phyloP scores from a whole-genome alignment of 75 land plant genomes.

The Larix kaempferi region DNA sequence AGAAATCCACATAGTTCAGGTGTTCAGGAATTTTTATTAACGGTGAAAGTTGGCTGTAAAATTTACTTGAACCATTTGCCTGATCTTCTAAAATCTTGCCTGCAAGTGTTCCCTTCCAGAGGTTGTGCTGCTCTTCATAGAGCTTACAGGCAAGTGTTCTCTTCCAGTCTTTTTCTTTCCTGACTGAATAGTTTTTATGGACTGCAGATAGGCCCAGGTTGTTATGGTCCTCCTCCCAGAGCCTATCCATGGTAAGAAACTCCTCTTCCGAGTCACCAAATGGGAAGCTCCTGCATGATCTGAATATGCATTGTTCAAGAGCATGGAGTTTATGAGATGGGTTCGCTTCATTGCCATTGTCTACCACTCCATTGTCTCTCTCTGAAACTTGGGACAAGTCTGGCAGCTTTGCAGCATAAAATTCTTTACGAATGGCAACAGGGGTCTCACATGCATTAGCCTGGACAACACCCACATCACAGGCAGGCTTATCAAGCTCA shows the following conservation, averaged over 20 bases:
- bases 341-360: not conserved
- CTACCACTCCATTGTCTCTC: not conserved
- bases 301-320: constrained; percentile 2
- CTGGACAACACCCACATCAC: not conserved
- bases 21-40: constrained; percentile 1
- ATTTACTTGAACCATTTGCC: not conserved
- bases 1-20: constrained; percentile 1
- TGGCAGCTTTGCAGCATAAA: not conserved
- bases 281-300: constrained; percentile 8
- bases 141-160: constrained; percentile 10
- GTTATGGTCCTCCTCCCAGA: constrained; percentile 2
- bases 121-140: constrained; percentile 4
- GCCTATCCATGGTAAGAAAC: constrained; percentile 3
- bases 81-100: constrained; percentile 6
- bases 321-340: constrained; percentile 3
- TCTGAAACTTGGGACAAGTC: not conserved
- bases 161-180: constrained; percentile 11
- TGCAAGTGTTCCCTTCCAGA: constrained; percentile 7
- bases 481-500: too few relatives aligned
- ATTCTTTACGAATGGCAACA: not conserved
- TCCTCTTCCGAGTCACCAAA: not conserved
- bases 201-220: not conserved
- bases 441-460: not conserved
- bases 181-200: not conserved
- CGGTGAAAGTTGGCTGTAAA: not conserved